A percentile compares a stretch with the other conserved stretches of the same genome.
These are phyloP conservation scores for Coniochaeta prunicola DNA, from an alignment of 2,329 filamentous ascomycete genomes.

Conservation along the genomic window DNA sequence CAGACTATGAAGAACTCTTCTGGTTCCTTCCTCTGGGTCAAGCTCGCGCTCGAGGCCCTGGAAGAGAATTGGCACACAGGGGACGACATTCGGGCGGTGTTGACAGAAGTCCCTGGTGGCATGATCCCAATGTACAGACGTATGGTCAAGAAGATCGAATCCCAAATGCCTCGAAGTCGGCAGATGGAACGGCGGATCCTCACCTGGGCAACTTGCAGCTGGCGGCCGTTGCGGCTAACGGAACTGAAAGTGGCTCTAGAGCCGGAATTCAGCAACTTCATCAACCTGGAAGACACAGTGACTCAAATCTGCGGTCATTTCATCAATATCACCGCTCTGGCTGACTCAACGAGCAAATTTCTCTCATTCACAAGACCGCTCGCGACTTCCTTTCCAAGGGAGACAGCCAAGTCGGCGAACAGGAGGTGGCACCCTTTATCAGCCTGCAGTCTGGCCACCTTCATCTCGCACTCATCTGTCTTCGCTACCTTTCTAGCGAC, in stretches of 20 bases:
- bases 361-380: conserved; percentile 2
- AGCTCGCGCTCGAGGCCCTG: too few relatives aligned
- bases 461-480: neutral
- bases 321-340: neutral
- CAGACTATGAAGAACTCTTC: too few relatives aligned
- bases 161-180: neutral
- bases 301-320: conserved; percentile 1
- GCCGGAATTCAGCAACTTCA: neutral
- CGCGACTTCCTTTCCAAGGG: neutral
- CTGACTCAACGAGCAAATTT: neutral
- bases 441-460: neutral
- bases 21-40: too few relatives aligned
- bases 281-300: neutral
- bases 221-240: neutral
- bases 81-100: neutral
- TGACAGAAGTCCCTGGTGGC: neutral
- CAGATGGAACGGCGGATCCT: neutral
- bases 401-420: too few relatives aligned
- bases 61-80: too few relatives aligned
- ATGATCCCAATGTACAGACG: conserved; percentile 3
- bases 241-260: neutral
- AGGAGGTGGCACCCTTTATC: neutral
- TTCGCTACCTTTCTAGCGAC: neutral
- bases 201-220: conserved; percentile 1
- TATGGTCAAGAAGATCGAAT: neutral